These are phyloP conservation scores for Cladorrhinum sp. DNA, from an alignment of 2,329 filamentous ascomycete species.

Conservation along the genomic window DNA sequence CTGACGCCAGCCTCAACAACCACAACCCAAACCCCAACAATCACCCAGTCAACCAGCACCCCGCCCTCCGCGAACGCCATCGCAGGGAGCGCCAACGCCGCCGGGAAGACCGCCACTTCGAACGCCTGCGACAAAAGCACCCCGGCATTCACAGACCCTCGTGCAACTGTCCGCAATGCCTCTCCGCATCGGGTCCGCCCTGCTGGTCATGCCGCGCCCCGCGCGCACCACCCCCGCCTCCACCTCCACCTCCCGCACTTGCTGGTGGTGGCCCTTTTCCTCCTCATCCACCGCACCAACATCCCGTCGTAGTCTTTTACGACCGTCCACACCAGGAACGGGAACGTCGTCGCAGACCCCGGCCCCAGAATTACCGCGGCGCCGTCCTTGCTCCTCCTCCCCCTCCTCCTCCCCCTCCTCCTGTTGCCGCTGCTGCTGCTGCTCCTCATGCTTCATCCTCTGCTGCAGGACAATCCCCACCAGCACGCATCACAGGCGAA, in stretches of 20 bases:
- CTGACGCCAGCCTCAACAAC: constrained; percentile 36
- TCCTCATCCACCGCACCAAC: not conserved
- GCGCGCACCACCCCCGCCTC: constrained; percentile 30
- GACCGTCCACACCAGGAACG: constrained; percentile 2
- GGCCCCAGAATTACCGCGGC: constrained; percentile 9
- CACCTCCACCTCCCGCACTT: constrained; percentile 15
- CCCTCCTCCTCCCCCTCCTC: constrained; percentile 17
- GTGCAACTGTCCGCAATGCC: constrained; percentile 44
- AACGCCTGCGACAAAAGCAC: constrained; percentile 41
- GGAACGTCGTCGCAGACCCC: not conserved
- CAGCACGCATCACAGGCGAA: constrained; percentile 38
- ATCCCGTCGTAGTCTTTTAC: not conserved
- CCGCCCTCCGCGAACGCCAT: constrained; percentile 21
- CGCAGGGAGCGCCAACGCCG: constrained; percentile 35
- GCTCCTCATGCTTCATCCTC: constrained; percentile 10
- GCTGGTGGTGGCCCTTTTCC: constrained; percentile 16
- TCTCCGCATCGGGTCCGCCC: constrained; percentile 33
- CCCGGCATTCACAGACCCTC: constrained; percentile 43
- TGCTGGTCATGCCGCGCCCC: constrained; percentile 43
- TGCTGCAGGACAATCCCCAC: constrained; percentile 20
- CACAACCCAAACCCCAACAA: constrained; percentile 36
- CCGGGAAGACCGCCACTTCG: constrained; percentile 36
- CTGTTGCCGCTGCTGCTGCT: constrained; percentile 14
- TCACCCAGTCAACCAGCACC: constrained; percentile 9
- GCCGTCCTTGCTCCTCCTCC: constrained; percentile 15